Evolutionary conservation across 1,284 basidiomycete species (phyloP).

Genomic region (Afroboletus lepidellus): DNA sequence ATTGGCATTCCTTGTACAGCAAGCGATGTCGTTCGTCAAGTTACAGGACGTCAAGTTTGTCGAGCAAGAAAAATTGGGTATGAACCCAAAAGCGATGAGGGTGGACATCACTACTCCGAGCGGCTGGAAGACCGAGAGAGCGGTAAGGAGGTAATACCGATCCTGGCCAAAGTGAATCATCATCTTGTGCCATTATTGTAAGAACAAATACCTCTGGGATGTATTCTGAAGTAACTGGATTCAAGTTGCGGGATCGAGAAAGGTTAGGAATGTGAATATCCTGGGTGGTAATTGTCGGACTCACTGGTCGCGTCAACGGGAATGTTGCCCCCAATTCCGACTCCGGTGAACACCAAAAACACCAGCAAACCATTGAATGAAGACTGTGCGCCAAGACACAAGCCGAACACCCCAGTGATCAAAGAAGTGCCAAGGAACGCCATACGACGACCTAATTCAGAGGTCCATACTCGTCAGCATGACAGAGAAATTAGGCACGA

Average conservation of each 20-base stretch:
- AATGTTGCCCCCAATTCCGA: conserved; percentile 19
- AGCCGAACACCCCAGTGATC: conserved; percentile 17
- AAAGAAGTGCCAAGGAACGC: conserved; percentile 17
- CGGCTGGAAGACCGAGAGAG: conserved; percentile 12
- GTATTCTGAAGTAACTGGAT: conserved; percentile 16
- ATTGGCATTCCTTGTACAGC: conserved; percentile 11
- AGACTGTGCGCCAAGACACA: conserved; percentile 11
- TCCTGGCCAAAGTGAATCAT: conserved; percentile 7
- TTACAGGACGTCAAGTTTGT: conserved; percentile 12
- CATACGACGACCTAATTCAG: conserved; percentile 13
- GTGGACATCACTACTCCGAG: neutral
- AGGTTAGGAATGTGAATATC: neutral
- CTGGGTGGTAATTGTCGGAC: neutral
- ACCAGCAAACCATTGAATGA: conserved; percentile 15
- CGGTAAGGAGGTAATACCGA: conserved; percentile 20
- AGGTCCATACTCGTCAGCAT: too few relatives aligned
- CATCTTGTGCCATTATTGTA: too few relatives aligned
- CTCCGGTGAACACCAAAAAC: conserved; percentile 11
- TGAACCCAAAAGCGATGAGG: conserved; percentile 11
- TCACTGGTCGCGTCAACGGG: conserved; percentile 21
- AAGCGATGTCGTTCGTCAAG: conserved; percentile 10
- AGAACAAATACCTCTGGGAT: conserved; percentile 11
- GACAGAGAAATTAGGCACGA: too few relatives aligned
- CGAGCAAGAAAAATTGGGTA: conserved; percentile 18
- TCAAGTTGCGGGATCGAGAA: neutral